Percentiles rank a stretch among this genome's conserved stretches.
These are phyloP conservation scores for Guyanaporus albipodus DNA, from an alignment of 768 basidiomycete species.

Conservation along the genomic window DNA sequence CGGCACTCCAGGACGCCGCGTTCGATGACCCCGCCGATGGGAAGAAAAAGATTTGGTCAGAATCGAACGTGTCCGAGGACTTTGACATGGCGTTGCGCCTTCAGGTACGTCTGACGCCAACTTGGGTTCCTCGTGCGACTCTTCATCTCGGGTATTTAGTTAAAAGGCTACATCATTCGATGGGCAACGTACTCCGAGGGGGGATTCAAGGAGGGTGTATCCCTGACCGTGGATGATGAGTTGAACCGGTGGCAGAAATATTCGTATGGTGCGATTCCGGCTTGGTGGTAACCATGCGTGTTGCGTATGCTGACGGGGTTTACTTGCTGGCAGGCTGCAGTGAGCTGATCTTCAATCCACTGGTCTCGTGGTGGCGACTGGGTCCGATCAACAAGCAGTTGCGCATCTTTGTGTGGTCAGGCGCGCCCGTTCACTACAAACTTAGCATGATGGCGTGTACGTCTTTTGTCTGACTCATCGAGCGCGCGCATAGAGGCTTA, in stretches of 20 bases:
- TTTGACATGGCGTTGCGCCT: conserved; percentile 61
- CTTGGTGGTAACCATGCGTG: conserved; percentile 15
- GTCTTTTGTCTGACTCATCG: conserved; percentile 11
- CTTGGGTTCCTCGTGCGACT: not conserved
- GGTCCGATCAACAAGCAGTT: conserved; percentile 86
- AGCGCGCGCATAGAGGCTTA: conserved; percentile 4
- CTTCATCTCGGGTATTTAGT: conserved; percentile 3
- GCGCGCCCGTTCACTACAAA: conserved; percentile 79
- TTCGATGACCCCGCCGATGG: conserved; percentile 51
- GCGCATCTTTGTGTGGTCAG: conserved; percentile 73
- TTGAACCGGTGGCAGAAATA: conserved; percentile 95
- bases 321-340: conserved; percentile 23
- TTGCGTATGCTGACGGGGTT: conserved; percentile 31
- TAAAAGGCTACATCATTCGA: conserved; percentile 30
- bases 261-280: conserved; percentile 56
- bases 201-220: conserved; percentile 94
- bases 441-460: conserved; percentile 54
- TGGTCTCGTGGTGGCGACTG: conserved; percentile 68
- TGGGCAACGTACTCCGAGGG: conserved; percentile 87
- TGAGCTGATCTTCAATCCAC: conserved; percentile 80
- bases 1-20: conserved; percentile 81
- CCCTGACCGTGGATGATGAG: conserved; percentile 86
- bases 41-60: conserved; percentile 74
- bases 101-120: conserved; percentile 36
- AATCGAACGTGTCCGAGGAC: conserved; percentile 66